Evolutionary conservation across 768 basidiomycete species (phyloP).

Genomic region (Leccinum pellstonianum): DNA sequence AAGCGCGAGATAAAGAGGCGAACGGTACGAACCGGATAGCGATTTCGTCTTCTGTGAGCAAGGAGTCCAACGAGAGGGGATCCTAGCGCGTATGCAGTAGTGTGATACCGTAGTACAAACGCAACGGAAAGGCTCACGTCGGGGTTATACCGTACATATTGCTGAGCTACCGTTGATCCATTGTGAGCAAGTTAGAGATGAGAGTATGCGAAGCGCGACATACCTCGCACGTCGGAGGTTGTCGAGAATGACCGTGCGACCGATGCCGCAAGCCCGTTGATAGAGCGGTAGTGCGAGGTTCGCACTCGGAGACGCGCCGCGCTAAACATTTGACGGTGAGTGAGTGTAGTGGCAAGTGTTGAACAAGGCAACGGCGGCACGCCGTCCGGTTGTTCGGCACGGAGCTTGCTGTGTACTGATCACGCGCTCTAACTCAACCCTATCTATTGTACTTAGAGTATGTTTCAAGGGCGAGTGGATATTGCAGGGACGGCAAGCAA

Average conservation of each 20-base stretch:
- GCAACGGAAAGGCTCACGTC: constrained; percentile 14
- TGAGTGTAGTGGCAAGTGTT: neutral
- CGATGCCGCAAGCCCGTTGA: constrained; percentile 10
- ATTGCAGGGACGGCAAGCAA: constrained; percentile 1
- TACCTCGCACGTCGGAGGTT: constrained; percentile 17
- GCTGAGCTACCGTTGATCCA: constrained; percentile 16
- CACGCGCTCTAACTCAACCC: neutral
- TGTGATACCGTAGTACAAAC: constrained; percentile 4
- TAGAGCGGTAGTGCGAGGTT: constrained; percentile 2
- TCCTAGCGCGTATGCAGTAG: constrained; percentile 52
- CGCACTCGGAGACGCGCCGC: constrained; percentile 3
- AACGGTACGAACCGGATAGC: constrained; percentile 67
- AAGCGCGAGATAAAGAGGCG: neutral
- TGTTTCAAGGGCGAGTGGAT: neutral
- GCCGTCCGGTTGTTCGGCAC: constrained; percentile 9
- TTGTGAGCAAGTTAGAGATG: neutral
- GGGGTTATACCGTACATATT: constrained; percentile 21
- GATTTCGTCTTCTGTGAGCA: constrained; percentile 86
- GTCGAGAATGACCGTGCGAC: constrained; percentile 24
- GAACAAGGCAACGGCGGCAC: neutral
- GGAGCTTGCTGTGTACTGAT: constrained; percentile 10
- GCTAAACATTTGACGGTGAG: constrained; percentile 1
- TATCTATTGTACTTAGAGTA: neutral
- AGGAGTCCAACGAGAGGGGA: constrained; percentile 73
- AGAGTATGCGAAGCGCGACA: constrained; percentile 3